Base-by-base conservation (phyloP, 2,329 filamentous ascomycete species). In the Trichoderma oligosporum region DNA sequence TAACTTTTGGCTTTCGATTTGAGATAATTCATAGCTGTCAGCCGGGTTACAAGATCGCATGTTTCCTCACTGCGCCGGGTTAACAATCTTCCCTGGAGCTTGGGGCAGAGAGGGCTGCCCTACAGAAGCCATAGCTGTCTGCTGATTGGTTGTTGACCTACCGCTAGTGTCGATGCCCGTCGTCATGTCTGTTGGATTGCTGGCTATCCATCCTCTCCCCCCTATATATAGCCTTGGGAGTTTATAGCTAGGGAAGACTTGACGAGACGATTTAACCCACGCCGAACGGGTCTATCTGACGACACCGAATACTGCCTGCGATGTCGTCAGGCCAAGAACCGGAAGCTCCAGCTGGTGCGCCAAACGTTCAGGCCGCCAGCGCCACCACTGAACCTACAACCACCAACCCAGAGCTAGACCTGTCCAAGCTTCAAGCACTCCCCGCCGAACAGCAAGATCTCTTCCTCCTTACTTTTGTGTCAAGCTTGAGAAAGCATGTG, bases 391-490 rank as follows among this genome's bases (percentile, higher is more conserved):
- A 73, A 64, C 64, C 74, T 58, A 74, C 74, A 61, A 76, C 73
- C 63, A 73, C 78, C 60, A 86, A 83, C 68, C 87, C 86, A 49
- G 89, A 96, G 78, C 88, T 99, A 71, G 92, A 99, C 70, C 76
- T 96, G 64, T 77, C 86, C 67, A 96, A 96, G 79, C 85, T 99
- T 46, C 88, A 96, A 73, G 82, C 89, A 52, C 83, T 97, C 45
- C 90, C 93, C 41, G 85, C 89, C 54, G 94, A 99, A 75, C 94
- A 99, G 72, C 94, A 99, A 74, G 92, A 97, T 67, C 83, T 99
- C 11, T 95, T 94, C 72, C 82, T 99, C 61, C 81, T 99, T 60
- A 95, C 87, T 24, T 97, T 95, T 70, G 88, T 92, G 33, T 88
- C 91, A 25, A 84, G 88, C 60, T 80, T 99, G 56, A 87, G 85